Evolutionary conservation across 164 flowering plant species (phyloP).

Genomic region (Annona cherimola): DNA sequence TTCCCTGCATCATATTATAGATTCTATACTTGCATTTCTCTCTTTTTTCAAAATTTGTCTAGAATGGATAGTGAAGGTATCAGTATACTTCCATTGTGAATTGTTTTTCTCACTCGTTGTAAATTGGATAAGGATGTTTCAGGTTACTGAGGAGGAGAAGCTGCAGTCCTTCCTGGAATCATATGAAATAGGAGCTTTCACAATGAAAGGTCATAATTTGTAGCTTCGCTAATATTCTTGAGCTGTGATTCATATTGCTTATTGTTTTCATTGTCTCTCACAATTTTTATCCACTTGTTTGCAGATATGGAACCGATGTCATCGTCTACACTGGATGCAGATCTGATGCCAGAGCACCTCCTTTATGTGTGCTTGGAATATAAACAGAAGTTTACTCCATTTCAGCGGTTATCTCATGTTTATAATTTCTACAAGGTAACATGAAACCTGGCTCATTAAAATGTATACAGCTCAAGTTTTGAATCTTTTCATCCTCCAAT

Average conservation of each 20-base stretch:
- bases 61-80: too few species aligned
- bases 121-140: conserved; percentile 44
- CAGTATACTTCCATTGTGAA: too few species aligned
- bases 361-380: conserved; percentile 62
- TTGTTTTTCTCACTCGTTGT: neutral
- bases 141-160: conserved; percentile 43
- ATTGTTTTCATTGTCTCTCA: conserved; percentile 3
- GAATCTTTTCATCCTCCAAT: neutral
- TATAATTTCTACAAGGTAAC: conserved; percentile 82
- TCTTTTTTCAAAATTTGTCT: too few species aligned
- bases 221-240: neutral
- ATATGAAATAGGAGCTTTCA: conserved; percentile 46
- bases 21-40: too few species aligned
- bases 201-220: conserved; percentile 43
- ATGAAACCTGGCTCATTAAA: neutral
- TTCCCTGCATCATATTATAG: too few species aligned
- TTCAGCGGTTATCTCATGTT: conserved; percentile 16
- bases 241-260: neutral
- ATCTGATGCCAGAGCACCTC: conserved; percentile 66
- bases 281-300: conserved; percentile 10
- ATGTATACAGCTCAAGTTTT: neutral
- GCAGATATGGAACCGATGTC: conserved; percentile 44
- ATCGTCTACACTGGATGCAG: conserved; percentile 52
- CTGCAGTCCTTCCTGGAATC: conserved; percentile 53
- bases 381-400: conserved; percentile 31